Percentiles rank a stretch among this genome's conserved stretches.
These are phyloP conservation scores for Byssochlamys sp. DNA, from an alignment of 2,329 filamentous ascomycete genomes.

Conservation along the genomic window DNA sequence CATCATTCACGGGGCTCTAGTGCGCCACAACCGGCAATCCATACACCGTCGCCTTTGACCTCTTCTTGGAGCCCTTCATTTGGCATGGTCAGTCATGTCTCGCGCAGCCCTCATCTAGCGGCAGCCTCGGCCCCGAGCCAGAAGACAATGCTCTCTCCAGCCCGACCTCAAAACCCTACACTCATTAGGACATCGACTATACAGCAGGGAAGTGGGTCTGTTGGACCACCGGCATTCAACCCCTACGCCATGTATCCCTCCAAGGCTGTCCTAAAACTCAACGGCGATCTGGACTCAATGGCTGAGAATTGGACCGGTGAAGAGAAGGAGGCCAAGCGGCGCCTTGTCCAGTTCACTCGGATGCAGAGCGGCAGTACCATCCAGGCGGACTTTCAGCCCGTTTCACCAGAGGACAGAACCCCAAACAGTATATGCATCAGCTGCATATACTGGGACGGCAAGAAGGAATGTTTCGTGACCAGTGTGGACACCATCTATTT, in stretches of 20 bases:
- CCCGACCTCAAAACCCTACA: slow-evolving; percentile 44
- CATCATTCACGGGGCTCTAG: slow-evolving; percentile 34
- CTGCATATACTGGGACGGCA: slow-evolving; percentile 95
- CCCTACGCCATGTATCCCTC: slow-evolving; percentile 71
- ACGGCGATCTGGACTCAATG: slow-evolving; percentile 78
- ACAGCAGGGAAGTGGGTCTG: slow-evolving; percentile 42
- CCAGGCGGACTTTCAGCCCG: slow-evolving; percentile 66
- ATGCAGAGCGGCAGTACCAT: slow-evolving; percentile 74
- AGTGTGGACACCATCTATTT: slow-evolving; percentile 94
- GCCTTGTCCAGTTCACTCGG: slow-evolving; percentile 81
- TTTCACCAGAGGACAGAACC: slow-evolving; percentile 67
- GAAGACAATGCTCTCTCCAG: slow-evolving; percentile 38
- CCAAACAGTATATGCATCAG: slow-evolving; percentile 87
- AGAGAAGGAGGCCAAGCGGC: slow-evolving; percentile 67
- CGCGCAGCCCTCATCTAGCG: slow-evolving; percentile 35
- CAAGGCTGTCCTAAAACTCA: slow-evolving; percentile 76
- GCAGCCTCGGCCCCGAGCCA: slow-evolving; percentile 27
- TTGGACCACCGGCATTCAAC: slow-evolving; percentile 54
- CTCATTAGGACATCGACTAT: slow-evolving; percentile 60
- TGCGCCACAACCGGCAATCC: slow-evolving; percentile 34
- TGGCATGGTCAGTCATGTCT: slow-evolving; percentile 35
- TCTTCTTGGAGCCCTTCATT: slow-evolving; percentile 42
- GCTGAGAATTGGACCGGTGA: slow-evolving; percentile 70
- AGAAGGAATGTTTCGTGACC: slow-evolving; percentile 81
- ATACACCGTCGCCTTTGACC: slow-evolving; percentile 40